Conservation (phyloP, 1,284 basidiomycete species). For the Heliocybe sulcata region DNA sequence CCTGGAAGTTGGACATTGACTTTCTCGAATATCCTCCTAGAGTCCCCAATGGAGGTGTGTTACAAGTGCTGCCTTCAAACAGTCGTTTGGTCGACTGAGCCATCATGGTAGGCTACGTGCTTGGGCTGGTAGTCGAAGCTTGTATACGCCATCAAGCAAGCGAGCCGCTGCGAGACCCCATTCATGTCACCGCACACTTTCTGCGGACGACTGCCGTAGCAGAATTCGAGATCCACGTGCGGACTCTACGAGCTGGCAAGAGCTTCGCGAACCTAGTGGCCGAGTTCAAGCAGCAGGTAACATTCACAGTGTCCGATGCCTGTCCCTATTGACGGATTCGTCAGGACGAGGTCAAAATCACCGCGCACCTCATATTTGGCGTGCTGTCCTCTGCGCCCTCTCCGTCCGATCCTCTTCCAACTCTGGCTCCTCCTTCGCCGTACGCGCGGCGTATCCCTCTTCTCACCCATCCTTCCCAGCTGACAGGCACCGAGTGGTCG, state of each 20-base stretch:
- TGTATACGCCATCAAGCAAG: constrained; percentile 40
- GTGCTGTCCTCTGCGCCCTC: constrained; percentile 27
- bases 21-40: constrained; percentile 19
- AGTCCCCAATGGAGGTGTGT: constrained; percentile 47
- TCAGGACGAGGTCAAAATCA: constrained; percentile 39
- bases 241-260: constrained; percentile 36
- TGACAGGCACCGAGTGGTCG: not conserved
- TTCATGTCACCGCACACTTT: constrained; percentile 55
- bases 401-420: constrained; percentile 13
- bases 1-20: not conserved
- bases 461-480: constrained; percentile 36
- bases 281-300: constrained; percentile 47
- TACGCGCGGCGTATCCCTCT: constrained; percentile 52
- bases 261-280: constrained; percentile 48
- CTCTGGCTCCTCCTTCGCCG: constrained; percentile 38
- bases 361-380: constrained; percentile 50
- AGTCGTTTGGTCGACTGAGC: not conserved
- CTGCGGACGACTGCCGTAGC: constrained; percentile 30
- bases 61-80: not conserved
- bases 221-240: constrained; percentile 38
- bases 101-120: constrained; percentile 42
- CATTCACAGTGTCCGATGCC: not conserved
- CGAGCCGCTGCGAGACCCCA: constrained; percentile 41
- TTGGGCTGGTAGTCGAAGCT: constrained; percentile 47
- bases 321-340: not conserved